Evolutionary conservation across 2,329 filamentous ascomycete species (phyloP).

Genomic region (Xylaria hypoxylon): DNA sequence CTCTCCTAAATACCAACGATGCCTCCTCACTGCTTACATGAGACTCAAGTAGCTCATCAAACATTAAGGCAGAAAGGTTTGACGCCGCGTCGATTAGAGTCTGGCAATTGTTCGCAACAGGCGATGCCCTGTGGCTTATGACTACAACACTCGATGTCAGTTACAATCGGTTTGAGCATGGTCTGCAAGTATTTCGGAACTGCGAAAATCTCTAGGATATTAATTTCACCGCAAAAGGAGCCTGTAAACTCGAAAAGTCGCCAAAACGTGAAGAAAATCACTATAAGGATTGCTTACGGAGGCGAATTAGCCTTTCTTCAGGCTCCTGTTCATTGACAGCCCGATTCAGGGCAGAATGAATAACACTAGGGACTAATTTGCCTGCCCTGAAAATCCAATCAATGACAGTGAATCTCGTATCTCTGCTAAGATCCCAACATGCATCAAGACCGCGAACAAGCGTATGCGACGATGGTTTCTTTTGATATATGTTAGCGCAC

Average conservation of each 20-base stretch:
- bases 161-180: neutral
- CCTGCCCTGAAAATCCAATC: conserved; percentile 65
- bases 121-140: conserved; percentile 64
- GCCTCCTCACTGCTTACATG: conserved; percentile 59
- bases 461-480: conserved; percentile 60
- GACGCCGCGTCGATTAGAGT: conserved; percentile 63
- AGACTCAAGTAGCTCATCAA: conserved; percentile 58
- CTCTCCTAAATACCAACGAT: conserved; percentile 58
- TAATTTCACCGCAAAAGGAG: neutral
- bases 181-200: neutral
- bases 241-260: no score
- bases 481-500: conserved; percentile 50
- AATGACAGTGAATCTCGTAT: conserved; percentile 61
- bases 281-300: conserved; percentile 45
- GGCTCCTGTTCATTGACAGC: conserved; percentile 65
- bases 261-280: neutral
- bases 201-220: neutral
- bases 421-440: conserved; percentile 62
- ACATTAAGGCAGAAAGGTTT: conserved; percentile 53
- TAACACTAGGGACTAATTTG: conserved; percentile 59
- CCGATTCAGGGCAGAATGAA: conserved; percentile 63
- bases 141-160: conserved; percentile 43
- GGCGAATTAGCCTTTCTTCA: conserved; percentile 59
- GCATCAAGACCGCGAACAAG: conserved; percentile 65
- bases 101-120: conserved; percentile 63